Base-by-base conservation (phyloP, 139 green algal species). In the Coelastrella sp. region DNA sequence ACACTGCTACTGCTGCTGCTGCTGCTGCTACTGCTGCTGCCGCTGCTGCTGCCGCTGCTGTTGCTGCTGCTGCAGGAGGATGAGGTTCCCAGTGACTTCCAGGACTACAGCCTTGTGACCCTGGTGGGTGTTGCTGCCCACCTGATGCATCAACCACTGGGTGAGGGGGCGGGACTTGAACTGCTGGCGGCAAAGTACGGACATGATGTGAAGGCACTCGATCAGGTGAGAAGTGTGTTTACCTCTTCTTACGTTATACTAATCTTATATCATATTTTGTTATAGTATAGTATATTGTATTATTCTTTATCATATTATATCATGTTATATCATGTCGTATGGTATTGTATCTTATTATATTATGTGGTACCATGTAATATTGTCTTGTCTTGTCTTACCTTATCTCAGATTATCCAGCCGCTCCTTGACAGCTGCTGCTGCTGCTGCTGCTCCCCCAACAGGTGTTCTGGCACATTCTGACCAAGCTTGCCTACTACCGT, bases 381-480 rank as follows among this genome's bases (percentile, higher is more conserved):
- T n/a, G n/a, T n/a, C n/a, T n/a, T n/a, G n/a, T n/a, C n/a, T n/a
- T n/a, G n/a, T n/a, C n/a, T 75, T 20, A 75, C 4, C 19, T 20
- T 75, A 20, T 20, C 35, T 49, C 3, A 49, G 3, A 49, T 49
- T 49, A 1, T 49, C 63, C 63, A 17, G 4, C 63, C 1, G 12
- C 63, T 72, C 63, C 15, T 72, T 72, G 12, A 17, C 63, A 22
- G 4, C 63, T 17, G 63, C 63, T 72, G 12, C 63, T 72, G 63
- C 63, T 72, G 63, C 63, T 72, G 63, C 15, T 72, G 63, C 63
- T 17, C 12, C 63, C 15, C 78, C 56, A 8, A n/a, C 82, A 87
- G 82, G 95, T 98, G 15, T 97, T 97, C 88, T 95, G 96, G 91
- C 97, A 97, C 94, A 96, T 97, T 81, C 95, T 98, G 76, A 94